Conservation (phyloP, 306 rosid genomes). For the barrel medic (Medicago truncatula) region MtrunA17r5.0-ANR NC_053048.1:43422501-43423000, state of each 20-base stretch:
- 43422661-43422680: neutral
- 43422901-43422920: neutral
- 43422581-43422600: neutral
- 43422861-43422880: constrained; percentile 2
- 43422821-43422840: constrained; percentile 75
- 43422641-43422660: constrained; percentile 8
- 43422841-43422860: constrained; percentile 69
- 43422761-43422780: constrained; percentile 90
- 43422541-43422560: constrained; percentile 58
- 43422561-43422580: neutral
- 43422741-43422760: constrained; percentile 45
- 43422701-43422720: neutral
- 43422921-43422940: constrained; percentile 27
- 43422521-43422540: constrained; percentile 85
- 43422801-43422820: constrained; percentile 64
- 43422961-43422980: constrained; percentile 64
- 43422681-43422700: neutral
- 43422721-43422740: constrained; percentile 22
- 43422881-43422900: constrained; percentile 1
- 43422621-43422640: constrained; percentile 2
- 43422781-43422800: constrained; percentile 69
- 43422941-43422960: constrained; percentile 15
- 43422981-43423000: constrained; percentile 70
- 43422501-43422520: constrained; percentile 96
- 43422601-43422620: constrained; percentile 4